Evolutionary conservation across 164 flowering plant genomes (phyloP), one percentile per base, ranked within the genome.

Genomic region (Stephania japonica): DNA sequence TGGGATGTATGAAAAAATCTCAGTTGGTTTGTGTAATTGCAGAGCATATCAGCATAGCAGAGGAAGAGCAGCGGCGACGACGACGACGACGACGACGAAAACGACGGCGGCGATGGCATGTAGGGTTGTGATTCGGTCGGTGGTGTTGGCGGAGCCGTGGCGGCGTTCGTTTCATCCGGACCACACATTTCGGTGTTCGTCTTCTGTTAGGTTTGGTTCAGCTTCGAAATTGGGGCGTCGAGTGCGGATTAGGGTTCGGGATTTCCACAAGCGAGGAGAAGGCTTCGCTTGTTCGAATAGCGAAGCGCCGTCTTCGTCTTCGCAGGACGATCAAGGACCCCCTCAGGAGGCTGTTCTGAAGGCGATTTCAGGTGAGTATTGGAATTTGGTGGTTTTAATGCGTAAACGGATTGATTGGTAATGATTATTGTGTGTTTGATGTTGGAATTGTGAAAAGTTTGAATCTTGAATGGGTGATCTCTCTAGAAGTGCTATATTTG

Each of bases 291-390:
- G 89, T 73, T 86, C 81, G 66, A 73, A 75, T 73, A 76, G 74
- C 47, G 83, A 81, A 32, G 63, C 47, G 11, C 50, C 75, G 0
- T 61, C 76, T 0, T 61, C 76, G 8, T 59, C 81, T 26, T 74
- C 80, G 5, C 76, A 79, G 44, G 91, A 87, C 56, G 89, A 87
- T 11, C 80, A 84, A 32, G 89, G 85, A 7, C 99, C 97, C 2
- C 99, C 99, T 53, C 99, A 94, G 64, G 97, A 94, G 78, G 97
- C 90, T 62, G 86, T 94, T 75, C 92, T 94, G 67, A 92, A 92
- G 77, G 97, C 92, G 65, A 89, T 92, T 81, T 88, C 97, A 76
- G 97, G 97, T 90, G 27, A 75, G n/a, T 42, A 18, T 19, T 10
- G 24, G 24, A 32, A 32, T 32, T 32, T 32, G 38, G 9, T 56